These are phyloP conservation scores for Aspergillus sp. DNA, from an alignment of 2,329 filamentous ascomycete genomes.

Conservation along the genomic window DNA sequence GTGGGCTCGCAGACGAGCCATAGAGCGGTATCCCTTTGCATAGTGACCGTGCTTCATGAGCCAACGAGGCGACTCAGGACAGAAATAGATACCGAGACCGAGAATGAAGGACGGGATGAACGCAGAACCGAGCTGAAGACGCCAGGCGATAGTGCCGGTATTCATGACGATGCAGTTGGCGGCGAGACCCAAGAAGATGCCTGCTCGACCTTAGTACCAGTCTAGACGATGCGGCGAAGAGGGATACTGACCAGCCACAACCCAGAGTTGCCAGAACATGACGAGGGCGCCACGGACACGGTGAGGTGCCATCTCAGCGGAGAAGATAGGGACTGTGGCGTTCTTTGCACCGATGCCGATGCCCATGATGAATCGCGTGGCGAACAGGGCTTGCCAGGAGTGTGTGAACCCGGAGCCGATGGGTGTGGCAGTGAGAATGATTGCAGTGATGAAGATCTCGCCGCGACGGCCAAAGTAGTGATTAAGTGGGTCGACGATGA, in stretches of 20 bases:
- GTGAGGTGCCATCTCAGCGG: conserved; percentile 55
- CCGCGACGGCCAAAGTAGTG: conserved; percentile 59
- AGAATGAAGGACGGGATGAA: conserved; percentile 64
- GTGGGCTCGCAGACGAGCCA: conserved; percentile 9
- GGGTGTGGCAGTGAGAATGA: conserved; percentile 65
- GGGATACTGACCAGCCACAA: conserved; percentile 27
- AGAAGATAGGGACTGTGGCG: conserved; percentile 56
- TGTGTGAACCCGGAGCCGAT: conserved; percentile 60
- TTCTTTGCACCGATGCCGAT: conserved; percentile 61
- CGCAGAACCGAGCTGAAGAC: conserved; percentile 62
- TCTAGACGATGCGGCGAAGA: no score
- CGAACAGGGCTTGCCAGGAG: conserved; percentile 57
- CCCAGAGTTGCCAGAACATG: conserved; percentile 53
- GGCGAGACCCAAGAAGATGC: conserved; percentile 63
- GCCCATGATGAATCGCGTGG: conserved; percentile 56
- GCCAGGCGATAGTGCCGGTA: conserved; percentile 56
- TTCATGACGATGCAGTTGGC: conserved; percentile 65
- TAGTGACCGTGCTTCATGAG: conserved; percentile 23
- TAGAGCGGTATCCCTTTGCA: neutral
- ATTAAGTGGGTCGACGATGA: conserved; percentile 66
- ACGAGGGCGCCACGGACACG: conserved; percentile 56
- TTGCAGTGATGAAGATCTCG: conserved; percentile 61
- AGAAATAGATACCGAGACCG: conserved; percentile 23
- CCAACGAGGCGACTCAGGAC: conserved; percentile 30
- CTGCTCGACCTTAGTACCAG: neutral